These are phyloP conservation scores for Strobilomyces confusus DNA, from an alignment of 768 basidiomycete species.

Conservation along the genomic window DNA sequence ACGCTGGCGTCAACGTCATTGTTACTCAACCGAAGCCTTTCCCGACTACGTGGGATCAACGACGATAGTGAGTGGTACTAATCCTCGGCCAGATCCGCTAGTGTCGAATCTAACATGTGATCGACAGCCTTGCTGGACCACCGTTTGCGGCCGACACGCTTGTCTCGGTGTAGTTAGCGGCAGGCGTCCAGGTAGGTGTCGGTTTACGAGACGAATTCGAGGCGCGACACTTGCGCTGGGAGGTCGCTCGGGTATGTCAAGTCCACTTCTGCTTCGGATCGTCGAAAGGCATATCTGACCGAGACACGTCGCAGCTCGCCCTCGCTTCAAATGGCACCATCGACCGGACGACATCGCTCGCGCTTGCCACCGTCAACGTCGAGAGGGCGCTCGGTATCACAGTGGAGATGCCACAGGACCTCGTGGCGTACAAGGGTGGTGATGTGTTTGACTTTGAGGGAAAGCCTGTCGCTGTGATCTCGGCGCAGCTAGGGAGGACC, in stretches of 20 bases:
- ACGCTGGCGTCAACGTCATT: constrained; percentile 67
- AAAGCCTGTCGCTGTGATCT: constrained; percentile 39
- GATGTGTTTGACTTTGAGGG: constrained; percentile 35
- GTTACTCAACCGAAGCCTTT: constrained; percentile 59
- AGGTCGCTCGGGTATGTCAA: constrained; percentile 36
- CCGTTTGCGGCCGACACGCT: constrained; percentile 58
- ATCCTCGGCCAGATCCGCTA: background rate
- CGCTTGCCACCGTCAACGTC: constrained; percentile 38
- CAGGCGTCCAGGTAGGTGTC: constrained; percentile 62
- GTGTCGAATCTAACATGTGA: background rate
- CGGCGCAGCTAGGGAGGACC: constrained; percentile 16
- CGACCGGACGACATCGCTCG: constrained; percentile 32
- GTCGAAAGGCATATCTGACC: background rate
- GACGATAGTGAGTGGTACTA: constrained; percentile 48
- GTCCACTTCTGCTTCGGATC: background rate
- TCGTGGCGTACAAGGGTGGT: constrained; percentile 37
- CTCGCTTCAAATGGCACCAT: constrained; percentile 39
- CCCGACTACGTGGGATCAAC: constrained; percentile 61
- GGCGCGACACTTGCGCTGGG: constrained; percentile 35
- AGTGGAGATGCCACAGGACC: constrained; percentile 29
- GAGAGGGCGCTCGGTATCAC: constrained; percentile 40
- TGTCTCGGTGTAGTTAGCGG: constrained; percentile 48
- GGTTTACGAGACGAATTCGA: constrained; percentile 38
- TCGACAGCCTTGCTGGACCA: constrained; percentile 59
- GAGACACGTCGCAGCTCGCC: constrained; percentile 28